phyloP scores from a whole-genome alignment of 2,329 filamentous ascomycete genomes.

The Exserohilum turcica region DNA sequence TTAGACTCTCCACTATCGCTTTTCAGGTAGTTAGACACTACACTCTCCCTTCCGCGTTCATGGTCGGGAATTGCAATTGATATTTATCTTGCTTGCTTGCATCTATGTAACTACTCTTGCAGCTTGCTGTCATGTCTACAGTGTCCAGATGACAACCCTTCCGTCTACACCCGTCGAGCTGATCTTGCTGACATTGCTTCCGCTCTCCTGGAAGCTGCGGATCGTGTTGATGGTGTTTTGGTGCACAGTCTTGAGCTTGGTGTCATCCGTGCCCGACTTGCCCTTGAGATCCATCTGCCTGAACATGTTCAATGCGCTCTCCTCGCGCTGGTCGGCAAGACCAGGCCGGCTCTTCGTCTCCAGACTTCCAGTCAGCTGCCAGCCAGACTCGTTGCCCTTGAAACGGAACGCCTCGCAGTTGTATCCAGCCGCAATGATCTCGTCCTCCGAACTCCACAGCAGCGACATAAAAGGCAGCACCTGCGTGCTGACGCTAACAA shows the following conservation, averaged over 20 bases:
- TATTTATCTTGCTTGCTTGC: neutral
- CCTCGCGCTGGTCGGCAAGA: conserved; percentile 70
- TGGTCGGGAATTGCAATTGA: neutral
- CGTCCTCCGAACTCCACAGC: conserved; percentile 87
- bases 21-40: neutral
- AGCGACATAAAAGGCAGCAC: conserved; percentile 90
- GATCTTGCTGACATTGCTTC: conserved; percentile 73
- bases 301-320: conserved; percentile 97
- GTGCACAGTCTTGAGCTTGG: conserved; percentile 91
- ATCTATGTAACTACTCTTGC: neutral
- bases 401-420: conserved; percentile 89
- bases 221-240: conserved; percentile 94
- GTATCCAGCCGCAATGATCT: conserved; percentile 95
- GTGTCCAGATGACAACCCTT: conserved; percentile 54
- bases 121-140: conserved; percentile 37
- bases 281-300: conserved; percentile 98
- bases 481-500: conserved; percentile 87
- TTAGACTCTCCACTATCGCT: too few species aligned
- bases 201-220: conserved; percentile 72
- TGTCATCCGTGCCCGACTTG: conserved; percentile 75
- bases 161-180: conserved; percentile 65
- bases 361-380: conserved; percentile 81
- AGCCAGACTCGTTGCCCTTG: conserved; percentile 75
- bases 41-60: neutral
- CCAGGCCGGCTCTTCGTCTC: conserved; percentile 72